A percentile compares a stretch with the other conserved stretches of the same genome.
These are phyloP conservation scores for Pinus taeda DNA, from an alignment of 75 land plant genomes.

Conservation along the genomic window DNA sequence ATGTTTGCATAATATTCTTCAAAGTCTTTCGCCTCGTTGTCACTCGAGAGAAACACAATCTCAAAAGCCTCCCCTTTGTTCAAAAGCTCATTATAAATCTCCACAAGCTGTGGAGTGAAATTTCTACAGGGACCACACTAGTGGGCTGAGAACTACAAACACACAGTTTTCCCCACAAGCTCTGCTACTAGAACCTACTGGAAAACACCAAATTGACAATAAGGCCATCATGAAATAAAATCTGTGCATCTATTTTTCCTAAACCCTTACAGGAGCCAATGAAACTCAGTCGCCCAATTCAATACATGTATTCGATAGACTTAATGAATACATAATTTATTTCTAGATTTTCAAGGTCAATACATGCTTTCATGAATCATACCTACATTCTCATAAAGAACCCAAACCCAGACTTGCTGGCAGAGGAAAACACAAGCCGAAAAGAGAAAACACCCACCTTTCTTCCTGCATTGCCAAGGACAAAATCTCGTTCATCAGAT, in stretches of 20 bases:
- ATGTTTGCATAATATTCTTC: slow-evolving; percentile 15
- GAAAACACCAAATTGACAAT: not conserved
- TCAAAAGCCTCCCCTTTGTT: slow-evolving; percentile 19
- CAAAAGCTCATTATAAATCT: slow-evolving; percentile 27
- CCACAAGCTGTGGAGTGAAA: slow-evolving; percentile 31
- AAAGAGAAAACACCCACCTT: slow-evolving; percentile 21
- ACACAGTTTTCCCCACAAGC: slow-evolving; percentile 47
- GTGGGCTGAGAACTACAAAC: slow-evolving; percentile 44
- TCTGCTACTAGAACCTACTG: slow-evolving; percentile 24
- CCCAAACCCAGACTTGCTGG: no score
- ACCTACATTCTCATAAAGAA: no score
- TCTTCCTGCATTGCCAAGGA: slow-evolving; percentile 31
- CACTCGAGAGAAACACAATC: slow-evolving; percentile 29
- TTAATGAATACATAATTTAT: no score
- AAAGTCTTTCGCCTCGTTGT: slow-evolving; percentile 20
- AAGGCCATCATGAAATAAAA: no score
- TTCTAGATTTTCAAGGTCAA: no score
- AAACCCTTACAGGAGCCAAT: no score
- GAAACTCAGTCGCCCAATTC: no score
- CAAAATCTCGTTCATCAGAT: slow-evolving; percentile 31
- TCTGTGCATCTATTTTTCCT: no score
- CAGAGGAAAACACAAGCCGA: no score
- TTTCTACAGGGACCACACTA: slow-evolving; percentile 42
- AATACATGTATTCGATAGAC: no score
- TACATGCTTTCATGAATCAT: no score